Percentiles rank a stretch among this genome's conserved stretches.
These are phyloP conservation scores for Globisporangium mamillatum DNA, from an alignment of 352 stramenopile species.

Conservation along the genomic window DNA sequence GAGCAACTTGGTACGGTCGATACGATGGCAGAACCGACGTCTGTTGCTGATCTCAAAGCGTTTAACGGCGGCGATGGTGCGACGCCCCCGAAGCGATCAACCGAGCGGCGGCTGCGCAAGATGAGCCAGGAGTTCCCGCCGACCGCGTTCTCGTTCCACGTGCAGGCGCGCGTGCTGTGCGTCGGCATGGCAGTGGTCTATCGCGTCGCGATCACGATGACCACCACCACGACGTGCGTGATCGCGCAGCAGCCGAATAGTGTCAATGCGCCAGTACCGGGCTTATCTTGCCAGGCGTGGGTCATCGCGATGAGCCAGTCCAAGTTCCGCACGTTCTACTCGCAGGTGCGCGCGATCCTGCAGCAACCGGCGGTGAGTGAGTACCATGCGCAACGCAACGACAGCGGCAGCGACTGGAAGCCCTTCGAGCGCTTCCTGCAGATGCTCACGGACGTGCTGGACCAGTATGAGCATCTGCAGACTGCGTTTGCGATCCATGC, in stretches of 20 bases:
- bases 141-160: conserved; percentile 40
- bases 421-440: conserved; percentile 48
- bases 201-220: conserved; percentile 41
- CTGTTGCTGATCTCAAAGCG: not conserved
- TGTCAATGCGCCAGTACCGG: conserved; percentile 15
- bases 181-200: conserved; percentile 57
- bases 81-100: conserved; percentile 13
- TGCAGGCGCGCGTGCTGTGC: conserved; percentile 48
- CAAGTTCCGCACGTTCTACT: conserved; percentile 52
- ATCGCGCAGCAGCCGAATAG: conserved; percentile 17
- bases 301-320: conserved; percentile 60
- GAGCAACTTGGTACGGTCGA: not conserved
- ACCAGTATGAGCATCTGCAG: conserved; percentile 38
- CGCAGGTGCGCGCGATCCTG: conserved; percentile 39
- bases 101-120: conserved; percentile 50
- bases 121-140: conserved; percentile 61
- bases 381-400: conserved; percentile 12
- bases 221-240: conserved; percentile 13
- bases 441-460: conserved; percentile 33
- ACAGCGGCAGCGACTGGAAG: conserved; percentile 39
- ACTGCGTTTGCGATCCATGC: conserved; percentile 41
- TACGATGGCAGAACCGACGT: conserved; percentile 1
- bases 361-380: conserved; percentile 29
- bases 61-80: not conserved
- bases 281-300: conserved; percentile 39